Conservation (phyloP, 106 monocot genomes). For the Allium sativum region DNA sequence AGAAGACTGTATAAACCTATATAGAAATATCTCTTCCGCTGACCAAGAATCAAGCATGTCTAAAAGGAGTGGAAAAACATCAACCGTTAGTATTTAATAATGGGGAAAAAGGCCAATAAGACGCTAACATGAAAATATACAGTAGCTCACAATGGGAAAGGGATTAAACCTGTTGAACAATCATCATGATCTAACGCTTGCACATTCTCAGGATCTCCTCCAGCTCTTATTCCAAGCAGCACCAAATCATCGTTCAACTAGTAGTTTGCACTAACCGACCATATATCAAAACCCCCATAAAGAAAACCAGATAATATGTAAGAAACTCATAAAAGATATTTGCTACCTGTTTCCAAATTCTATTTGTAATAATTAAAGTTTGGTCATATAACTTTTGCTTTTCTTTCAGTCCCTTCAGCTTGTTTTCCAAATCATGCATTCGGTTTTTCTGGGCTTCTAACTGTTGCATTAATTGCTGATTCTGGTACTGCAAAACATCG, state of each 20-base stretch:
- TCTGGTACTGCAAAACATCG: conserved; percentile 71
- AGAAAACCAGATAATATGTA: conserved; percentile 7
- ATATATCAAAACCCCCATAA: neutral
- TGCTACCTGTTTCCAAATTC: conserved; percentile 91
- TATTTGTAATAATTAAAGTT: conserved; percentile 62
- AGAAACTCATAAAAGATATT: neutral
- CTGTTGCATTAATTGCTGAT: conserved; percentile 86
- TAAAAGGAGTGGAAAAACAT: conserved; percentile 14
- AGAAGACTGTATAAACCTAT: conserved; percentile 37
- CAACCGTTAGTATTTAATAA: neutral
- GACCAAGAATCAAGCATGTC: conserved; percentile 50
- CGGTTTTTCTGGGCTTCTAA: conserved; percentile 76
- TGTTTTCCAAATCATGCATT: conserved; percentile 56
- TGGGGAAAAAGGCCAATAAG: neutral
- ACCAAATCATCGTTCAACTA: conserved; percentile 68
- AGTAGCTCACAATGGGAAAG: neutral
- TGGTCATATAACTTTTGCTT: conserved; percentile 63
- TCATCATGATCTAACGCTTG: conserved; percentile 50
- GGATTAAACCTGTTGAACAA: conserved; percentile 36
- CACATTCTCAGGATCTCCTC: conserved; percentile 35
- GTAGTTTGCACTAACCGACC: neutral
- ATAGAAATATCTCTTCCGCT: conserved; percentile 71
- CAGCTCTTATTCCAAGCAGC: conserved; percentile 53
- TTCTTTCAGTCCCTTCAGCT: conserved; percentile 58
- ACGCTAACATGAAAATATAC: conserved; percentile 2